Conservation (phyloP, 2,329 filamentous ascomycete species). For the Plenodomus biglobosus region DNA sequence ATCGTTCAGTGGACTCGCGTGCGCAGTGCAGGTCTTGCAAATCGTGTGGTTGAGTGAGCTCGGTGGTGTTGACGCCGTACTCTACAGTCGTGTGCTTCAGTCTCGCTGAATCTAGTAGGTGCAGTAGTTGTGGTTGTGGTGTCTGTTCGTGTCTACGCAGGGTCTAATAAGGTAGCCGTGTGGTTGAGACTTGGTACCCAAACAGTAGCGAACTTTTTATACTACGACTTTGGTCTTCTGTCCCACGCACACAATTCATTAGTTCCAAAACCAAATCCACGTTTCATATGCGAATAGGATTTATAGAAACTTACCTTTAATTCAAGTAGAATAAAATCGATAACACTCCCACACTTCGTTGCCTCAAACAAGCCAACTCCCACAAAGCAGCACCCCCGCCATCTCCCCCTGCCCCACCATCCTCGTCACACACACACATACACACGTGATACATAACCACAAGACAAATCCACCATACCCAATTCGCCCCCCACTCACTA, state of each 20-base stretch:
- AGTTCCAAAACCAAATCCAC: background rate
- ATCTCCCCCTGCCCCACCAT: no score
- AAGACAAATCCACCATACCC: conserved; percentile 16
- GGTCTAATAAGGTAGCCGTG: background rate
- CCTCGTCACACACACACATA: conserved; percentile 9
- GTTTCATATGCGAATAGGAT: no score
- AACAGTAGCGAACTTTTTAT: background rate
- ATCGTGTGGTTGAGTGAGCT: background rate
- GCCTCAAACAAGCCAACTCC: background rate
- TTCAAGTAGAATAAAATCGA: no score
- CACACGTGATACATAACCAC: no score
- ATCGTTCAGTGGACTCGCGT: conserved; percentile 4
- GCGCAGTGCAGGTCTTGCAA: background rate
- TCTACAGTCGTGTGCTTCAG: background rate
- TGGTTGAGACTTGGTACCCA: background rate
- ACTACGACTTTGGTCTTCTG: background rate
- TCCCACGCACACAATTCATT: background rate
- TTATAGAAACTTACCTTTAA: no score
- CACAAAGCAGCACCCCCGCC: conserved; percentile 16
- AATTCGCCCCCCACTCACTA: conserved; percentile 13
- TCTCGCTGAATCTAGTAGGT: background rate
- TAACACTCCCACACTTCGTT: no score
- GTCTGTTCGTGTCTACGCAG: background rate
- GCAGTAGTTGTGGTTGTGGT: background rate
- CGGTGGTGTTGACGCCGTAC: background rate